Conservation (phyloP, 108 stramenopile genomes). For the Cyclotella sp. region DNA sequence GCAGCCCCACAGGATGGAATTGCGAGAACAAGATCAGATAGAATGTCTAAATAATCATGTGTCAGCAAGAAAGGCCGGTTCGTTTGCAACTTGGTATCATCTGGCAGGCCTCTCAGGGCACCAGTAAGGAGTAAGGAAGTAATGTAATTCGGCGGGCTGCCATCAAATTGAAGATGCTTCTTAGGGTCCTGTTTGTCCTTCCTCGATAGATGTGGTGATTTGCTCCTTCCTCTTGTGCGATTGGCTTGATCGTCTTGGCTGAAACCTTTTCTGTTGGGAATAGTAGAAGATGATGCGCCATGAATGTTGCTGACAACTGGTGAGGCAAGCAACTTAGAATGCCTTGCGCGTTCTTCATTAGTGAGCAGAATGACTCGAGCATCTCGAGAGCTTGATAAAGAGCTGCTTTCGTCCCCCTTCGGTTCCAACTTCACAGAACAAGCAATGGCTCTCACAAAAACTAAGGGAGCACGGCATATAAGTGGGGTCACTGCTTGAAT, state of each 20-base stretch:
- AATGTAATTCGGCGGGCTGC: constrained; percentile 63
- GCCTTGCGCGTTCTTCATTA: constrained; percentile 52
- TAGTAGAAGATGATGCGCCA: neutral
- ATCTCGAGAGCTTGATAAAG: constrained; percentile 35
- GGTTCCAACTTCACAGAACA: constrained; percentile 54
- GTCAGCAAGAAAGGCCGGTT: constrained; percentile 65
- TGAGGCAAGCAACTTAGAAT: constrained; percentile 51
- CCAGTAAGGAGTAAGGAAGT: constrained; percentile 60
- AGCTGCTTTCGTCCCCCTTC: constrained; percentile 21
- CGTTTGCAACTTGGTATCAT: neutral
- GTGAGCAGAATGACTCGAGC: constrained; percentile 54
- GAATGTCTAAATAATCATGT: constrained; percentile 74
- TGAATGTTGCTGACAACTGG: constrained; percentile 17
- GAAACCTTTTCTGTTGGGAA: constrained; percentile 25
- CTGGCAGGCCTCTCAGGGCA: constrained; percentile 29
- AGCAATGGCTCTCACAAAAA: constrained; percentile 75
- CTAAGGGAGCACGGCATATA: constrained; percentile 72
- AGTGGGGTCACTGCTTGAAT: constrained; percentile 68
- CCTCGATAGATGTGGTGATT: constrained; percentile 53
- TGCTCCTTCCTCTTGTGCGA: constrained; percentile 51
- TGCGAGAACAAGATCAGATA: constrained; percentile 89
- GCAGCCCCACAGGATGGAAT: constrained; percentile 91
- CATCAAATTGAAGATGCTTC: constrained; percentile 47
- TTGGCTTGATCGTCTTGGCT: constrained; percentile 51
- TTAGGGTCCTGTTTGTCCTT: constrained; percentile 24